Base-by-base conservation (phyloP, 2,329 filamentous ascomycete genomes). In the Neonectria faginata region DNA sequence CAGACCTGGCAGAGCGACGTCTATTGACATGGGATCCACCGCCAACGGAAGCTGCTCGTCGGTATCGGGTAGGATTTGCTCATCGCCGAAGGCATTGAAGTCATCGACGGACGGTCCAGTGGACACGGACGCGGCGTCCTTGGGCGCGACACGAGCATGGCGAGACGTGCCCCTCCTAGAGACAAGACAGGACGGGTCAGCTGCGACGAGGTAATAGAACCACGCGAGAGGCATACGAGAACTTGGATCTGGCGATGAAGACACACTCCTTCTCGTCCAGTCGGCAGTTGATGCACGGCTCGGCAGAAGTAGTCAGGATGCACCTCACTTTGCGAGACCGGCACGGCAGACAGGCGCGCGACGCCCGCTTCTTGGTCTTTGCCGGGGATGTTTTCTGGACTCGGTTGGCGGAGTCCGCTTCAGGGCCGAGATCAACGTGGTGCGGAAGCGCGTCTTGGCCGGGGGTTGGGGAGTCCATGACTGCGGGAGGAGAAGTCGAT, bases 261-360 rank as follows among this genome's bases (percentile, higher is more conserved):
- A 69, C 62, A 36, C 71, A 73, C 10, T 69, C 62, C 39, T 73
- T 73, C n/a, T 66, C 71, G 51, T 70, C 70, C 12, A 73, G 67
- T 47, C 67, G 66, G 50, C 71, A 73, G 16, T 73, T 73, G 66
- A 73, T 67, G 56, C 71, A 73, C 14, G 71, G 71, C 22, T 58
- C 60, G n/a, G 68, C 50, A 1, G 70, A 68, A 31, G 63, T 62
- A 31, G 70, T 69, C 16, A 73, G 67, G 33, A 73, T 73, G 53
- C 71, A 73, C 20, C 71, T 63, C 10, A 73, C 71, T 25, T 73
- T 73, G 39, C 71, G 57, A 7, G 67, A 55, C n/a, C 71, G 71
- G 55, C 71, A 73, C 0, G 70, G 51, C 12, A 72, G 66, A 14
- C 71, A 73, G 2, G 71, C 71, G 11, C 71, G 57, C 3, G 71